Conservation (phyloP, 2,329 filamentous ascomycete genomes). For the Diaporthe capsici region DNA sequence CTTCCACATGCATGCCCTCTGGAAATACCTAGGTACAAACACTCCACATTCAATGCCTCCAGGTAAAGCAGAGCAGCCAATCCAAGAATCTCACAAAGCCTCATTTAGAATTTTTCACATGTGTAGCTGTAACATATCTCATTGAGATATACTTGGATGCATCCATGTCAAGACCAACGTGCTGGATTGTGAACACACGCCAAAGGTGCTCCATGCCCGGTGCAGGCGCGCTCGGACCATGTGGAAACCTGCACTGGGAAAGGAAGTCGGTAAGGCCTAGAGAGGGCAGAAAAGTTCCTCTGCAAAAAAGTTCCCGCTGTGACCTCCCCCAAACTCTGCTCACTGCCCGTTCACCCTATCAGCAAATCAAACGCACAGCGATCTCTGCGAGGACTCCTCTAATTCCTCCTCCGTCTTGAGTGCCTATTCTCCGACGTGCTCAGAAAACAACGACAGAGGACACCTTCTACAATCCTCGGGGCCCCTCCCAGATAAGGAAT, state of each 20-base stretch:
- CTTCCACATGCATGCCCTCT: not conserved
- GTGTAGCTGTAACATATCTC: not conserved
- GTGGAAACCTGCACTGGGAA: not conserved
- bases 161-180: not conserved
- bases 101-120: not conserved
- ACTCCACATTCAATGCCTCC: not conserved
- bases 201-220: not conserved
- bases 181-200: not conserved
- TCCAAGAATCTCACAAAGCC: not conserved
- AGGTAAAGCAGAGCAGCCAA: not conserved
- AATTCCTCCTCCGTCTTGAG: not conserved
- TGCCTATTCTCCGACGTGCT: not conserved
- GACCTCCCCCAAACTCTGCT: constrained; percentile 24
- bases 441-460: not conserved
- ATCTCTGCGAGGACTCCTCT: constrained; percentile 1
- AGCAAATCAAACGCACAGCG: constrained; percentile 8
- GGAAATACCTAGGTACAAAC: not conserved
- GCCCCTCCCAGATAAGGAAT: constrained; percentile 34
- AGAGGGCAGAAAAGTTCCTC: constrained; percentile 43
- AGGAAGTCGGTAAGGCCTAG: constrained; percentile 29
- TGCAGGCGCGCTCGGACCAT: constrained; percentile 7
- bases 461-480: not conserved
- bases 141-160: not conserved
- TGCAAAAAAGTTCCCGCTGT: constrained; percentile 38
- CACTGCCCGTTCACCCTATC: constrained; percentile 20